Conservation (phyloP, 768 basidiomycete species). For the Rubroboletus satanas region DNA sequence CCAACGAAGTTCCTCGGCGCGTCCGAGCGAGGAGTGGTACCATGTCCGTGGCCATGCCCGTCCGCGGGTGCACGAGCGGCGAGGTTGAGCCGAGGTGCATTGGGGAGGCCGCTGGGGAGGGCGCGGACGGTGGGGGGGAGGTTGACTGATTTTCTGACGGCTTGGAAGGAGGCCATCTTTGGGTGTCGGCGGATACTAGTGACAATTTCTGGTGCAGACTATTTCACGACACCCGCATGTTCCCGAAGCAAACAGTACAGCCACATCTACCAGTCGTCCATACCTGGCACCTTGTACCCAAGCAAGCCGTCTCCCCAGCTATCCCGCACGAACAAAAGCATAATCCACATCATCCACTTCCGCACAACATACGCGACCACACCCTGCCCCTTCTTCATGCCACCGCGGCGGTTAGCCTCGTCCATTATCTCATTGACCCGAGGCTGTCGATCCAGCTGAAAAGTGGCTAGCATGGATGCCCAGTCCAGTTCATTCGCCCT, state of each 20-base stretch:
- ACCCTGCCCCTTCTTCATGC: constrained; percentile 20
- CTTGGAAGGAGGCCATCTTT: constrained; percentile 63
- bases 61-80: constrained; percentile 58
- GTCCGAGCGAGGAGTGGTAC: constrained; percentile 56
- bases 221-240: constrained; percentile 16
- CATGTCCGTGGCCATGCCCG: constrained; percentile 58
- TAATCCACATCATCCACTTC: constrained; percentile 27
- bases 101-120: constrained; percentile 76
- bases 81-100: constrained; percentile 71
- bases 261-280: constrained; percentile 27
- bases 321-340: constrained; percentile 21
- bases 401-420: constrained; percentile 27
- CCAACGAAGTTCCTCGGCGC: constrained; percentile 61
- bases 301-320: constrained; percentile 31
- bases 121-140: constrained; percentile 77
- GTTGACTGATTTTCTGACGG: constrained; percentile 78
- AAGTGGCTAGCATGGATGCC: constrained; percentile 17
- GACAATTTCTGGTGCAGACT: background rate
- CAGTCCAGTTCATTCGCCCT: constrained; percentile 5
- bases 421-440: constrained; percentile 27
- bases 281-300: constrained; percentile 29
- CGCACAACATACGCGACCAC: constrained; percentile 16
- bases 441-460: constrained; percentile 23
- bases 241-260: constrained; percentile 42
- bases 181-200: background rate